phyloP scores from a whole-genome alignment of 1,284 basidiomycete species.

The Cutaneotrichosporon dermatis region DNA sequence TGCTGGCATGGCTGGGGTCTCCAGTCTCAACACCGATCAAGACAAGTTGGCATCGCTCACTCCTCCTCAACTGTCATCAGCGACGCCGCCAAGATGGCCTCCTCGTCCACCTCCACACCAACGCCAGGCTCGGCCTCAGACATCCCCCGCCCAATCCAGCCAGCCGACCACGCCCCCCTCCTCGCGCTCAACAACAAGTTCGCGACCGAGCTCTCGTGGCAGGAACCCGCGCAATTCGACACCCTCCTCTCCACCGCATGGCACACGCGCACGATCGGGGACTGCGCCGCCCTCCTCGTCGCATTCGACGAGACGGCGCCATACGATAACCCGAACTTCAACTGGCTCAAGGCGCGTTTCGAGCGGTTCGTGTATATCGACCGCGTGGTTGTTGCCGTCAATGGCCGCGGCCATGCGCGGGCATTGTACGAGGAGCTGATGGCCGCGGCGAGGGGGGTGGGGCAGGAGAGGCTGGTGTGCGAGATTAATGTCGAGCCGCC shows the following conservation, averaged over 20 bases:
- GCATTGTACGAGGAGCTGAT: slow-evolving; percentile 9
- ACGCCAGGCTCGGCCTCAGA: neutral
- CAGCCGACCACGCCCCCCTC: slow-evolving; percentile 1
- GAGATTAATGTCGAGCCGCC: slow-evolving; percentile 17
- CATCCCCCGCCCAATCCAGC: slow-evolving; percentile 2
- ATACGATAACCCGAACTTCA: slow-evolving; percentile 15
- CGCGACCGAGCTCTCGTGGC: slow-evolving; percentile 5
- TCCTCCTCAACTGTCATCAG: too few species aligned
- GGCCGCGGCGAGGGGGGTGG: neutral
- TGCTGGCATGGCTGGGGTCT: too few species aligned
- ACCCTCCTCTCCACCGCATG: slow-evolving; percentile 4
- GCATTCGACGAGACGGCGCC: slow-evolving; percentile 2
- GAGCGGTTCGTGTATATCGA: slow-evolving; percentile 16
- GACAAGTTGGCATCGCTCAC: too few species aligned
- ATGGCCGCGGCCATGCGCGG: slow-evolving; percentile 6
- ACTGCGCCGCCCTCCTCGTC: slow-evolving; percentile 4
- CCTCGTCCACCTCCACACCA: neutral
- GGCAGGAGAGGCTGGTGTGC: slow-evolving; percentile 8
- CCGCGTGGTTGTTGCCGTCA: slow-evolving; percentile 7
- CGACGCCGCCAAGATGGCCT: too few species aligned
- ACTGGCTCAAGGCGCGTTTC: slow-evolving; percentile 7
- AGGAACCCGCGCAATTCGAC: slow-evolving; percentile 7
- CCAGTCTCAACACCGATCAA: too few species aligned
- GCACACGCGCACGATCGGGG: slow-evolving; percentile 10
- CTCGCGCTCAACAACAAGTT: slow-evolving; percentile 12